Evolutionary conservation across 257 asterid species (phyloP).

Genomic region (Capsicum baccatum): DNA sequence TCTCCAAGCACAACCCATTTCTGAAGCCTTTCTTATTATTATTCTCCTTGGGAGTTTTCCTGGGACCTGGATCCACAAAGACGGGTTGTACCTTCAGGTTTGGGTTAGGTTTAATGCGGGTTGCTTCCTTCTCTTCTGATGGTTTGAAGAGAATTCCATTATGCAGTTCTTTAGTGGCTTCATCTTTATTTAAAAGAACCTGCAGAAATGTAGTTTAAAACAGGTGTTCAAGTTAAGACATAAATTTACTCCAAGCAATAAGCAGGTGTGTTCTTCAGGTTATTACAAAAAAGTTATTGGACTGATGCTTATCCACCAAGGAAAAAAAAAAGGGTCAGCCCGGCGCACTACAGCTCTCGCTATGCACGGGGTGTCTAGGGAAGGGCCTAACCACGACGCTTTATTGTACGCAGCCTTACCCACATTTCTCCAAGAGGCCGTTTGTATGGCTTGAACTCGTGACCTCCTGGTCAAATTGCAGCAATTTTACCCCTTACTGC

Average conservation of each 20-base stretch:
- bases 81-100: slow-evolving; percentile 72
- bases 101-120: slow-evolving; percentile 81
- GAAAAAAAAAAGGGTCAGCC: neutral
- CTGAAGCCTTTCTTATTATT: slow-evolving; percentile 42
- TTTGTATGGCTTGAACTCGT: too few species aligned
- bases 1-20: slow-evolving; percentile 80
- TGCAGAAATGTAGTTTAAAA: slow-evolving; percentile 34
- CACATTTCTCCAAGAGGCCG: too few species aligned
- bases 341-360: too few species aligned
- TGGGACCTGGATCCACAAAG: slow-evolving; percentile 78
- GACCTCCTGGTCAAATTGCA: too few species aligned
- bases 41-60: slow-evolving; percentile 54
- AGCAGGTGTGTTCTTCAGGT: neutral
- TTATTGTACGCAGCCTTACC: too few species aligned
- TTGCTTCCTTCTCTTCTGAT: slow-evolving; percentile 57
- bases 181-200: slow-evolving; percentile 90
- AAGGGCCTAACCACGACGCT: too few species aligned
- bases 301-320: neutral
- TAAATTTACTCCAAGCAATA: neutral
- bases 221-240: neutral
- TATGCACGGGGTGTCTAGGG: too few species aligned
- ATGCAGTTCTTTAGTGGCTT: slow-evolving; percentile 65
- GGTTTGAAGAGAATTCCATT: slow-evolving; percentile 69
- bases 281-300: neutral
- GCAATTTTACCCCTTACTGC: too few species aligned